phyloP scores from a whole-genome alignment of 495 filamentous ascomycete species.

The Hypoxylon cercidicola region DNA sequence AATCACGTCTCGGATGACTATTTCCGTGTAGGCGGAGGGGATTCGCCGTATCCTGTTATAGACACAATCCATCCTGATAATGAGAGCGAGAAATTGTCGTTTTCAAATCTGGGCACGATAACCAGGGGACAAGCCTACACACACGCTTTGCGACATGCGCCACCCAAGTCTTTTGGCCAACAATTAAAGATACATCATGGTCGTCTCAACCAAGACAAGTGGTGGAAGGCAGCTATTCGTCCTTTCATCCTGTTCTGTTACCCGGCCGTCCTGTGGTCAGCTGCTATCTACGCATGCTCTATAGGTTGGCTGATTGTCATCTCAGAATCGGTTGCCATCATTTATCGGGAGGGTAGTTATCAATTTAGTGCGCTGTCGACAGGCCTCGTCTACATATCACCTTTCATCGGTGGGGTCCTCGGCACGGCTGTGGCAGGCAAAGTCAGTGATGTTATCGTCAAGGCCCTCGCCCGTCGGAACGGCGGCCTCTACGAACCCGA shows the following conservation, averaged over 20 bases:
- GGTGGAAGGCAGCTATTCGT: slow-evolving; percentile 77
- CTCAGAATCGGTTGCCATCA: slow-evolving; percentile 83
- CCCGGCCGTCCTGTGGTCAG: slow-evolving; percentile 90
- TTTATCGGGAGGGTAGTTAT: slow-evolving; percentile 78
- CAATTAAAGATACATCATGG: slow-evolving; percentile 81
- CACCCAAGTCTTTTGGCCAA: slow-evolving; percentile 74
- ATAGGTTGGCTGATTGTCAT: slow-evolving; percentile 97
- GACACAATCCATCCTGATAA: slow-evolving; percentile 38
- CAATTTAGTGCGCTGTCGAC: slow-evolving; percentile 82
- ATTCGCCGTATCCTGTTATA: neutral
- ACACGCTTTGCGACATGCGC: slow-evolving; percentile 63
- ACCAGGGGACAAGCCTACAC: slow-evolving; percentile 64
- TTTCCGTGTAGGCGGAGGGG: slow-evolving; percentile 27
- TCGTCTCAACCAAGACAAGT: slow-evolving; percentile 78
- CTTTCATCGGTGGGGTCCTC: slow-evolving; percentile 87
- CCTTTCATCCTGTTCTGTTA: slow-evolving; percentile 90
- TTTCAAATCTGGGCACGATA: slow-evolving; percentile 39
- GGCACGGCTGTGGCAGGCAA: slow-evolving; percentile 92
- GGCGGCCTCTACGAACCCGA: slow-evolving; percentile 96
- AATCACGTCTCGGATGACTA: slow-evolving; percentile 26
- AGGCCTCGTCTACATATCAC: slow-evolving; percentile 88
- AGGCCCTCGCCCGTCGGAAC: slow-evolving; percentile 82
- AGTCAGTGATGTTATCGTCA: slow-evolving; percentile 85
- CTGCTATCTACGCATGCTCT: slow-evolving; percentile 85
- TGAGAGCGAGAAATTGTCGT: slow-evolving; percentile 50